phyloP scores from a whole-genome alignment of 2,329 filamentous ascomycete species.

The Claviceps purpurea region DNA sequence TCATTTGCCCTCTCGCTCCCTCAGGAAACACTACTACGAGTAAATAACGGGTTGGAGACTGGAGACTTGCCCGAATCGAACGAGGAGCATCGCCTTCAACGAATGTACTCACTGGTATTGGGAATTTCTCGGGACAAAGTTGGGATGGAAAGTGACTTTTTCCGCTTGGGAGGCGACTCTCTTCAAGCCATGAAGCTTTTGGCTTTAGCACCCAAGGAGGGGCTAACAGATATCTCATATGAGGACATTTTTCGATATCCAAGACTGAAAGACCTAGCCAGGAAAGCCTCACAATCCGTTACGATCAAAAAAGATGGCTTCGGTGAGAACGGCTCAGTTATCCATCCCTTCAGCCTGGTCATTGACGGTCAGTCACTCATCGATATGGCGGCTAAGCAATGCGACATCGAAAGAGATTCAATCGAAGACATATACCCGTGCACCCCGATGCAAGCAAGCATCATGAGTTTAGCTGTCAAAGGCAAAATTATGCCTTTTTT shows the following conservation, averaged over 20 bases:
- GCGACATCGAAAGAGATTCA: not conserved
- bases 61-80: not conserved
- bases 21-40: not conserved
- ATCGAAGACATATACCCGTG: constrained; percentile 2
- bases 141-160: constrained; percentile 22
- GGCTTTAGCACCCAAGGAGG: not conserved
- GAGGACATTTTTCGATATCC: constrained; percentile 3
- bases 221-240: not conserved
- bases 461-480: not conserved
- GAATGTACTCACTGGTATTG: constrained; percentile 7
- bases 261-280: constrained; percentile 3
- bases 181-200: constrained; percentile 31
- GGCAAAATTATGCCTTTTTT: not conserved
- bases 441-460: not conserved
- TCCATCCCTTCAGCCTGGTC: not conserved
- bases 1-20: not conserved
- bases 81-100: not conserved
- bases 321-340: not conserved
- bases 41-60: not conserved
- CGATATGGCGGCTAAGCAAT: not conserved
- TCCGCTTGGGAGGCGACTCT: constrained; percentile 30
- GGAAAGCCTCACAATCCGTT: not conserved
- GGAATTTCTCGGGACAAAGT: constrained; percentile 14
- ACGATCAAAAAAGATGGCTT: not conserved
- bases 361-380: not conserved